A percentile compares a stretch with the other conserved stretches of the same genome.
phyloP scores from a whole-genome alignment of 2,329 filamentous ascomycete genomes.

The Calonectria leucothoes region DNA sequence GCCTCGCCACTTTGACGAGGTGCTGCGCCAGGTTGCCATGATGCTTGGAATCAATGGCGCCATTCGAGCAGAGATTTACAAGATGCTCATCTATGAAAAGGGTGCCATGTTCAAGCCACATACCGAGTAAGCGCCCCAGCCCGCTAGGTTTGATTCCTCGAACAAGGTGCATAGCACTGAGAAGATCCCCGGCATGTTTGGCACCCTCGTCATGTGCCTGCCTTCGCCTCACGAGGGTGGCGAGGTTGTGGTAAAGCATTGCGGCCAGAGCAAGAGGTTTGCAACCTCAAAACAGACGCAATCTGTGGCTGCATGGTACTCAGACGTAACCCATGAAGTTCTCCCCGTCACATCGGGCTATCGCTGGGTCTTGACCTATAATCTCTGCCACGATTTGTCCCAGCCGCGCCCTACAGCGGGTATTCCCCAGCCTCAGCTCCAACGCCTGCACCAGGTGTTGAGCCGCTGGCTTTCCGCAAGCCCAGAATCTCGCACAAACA shows the following conservation, averaged over 20 bases:
- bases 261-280: slow-evolving; percentile 46
- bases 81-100: slow-evolving; percentile 62
- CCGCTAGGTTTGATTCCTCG: background rate
- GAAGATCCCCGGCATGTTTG: slow-evolving; percentile 61
- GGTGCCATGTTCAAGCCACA: slow-evolving; percentile 62
- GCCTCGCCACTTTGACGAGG: slow-evolving; percentile 37
- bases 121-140: slow-evolving; percentile 46
- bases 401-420: slow-evolving; percentile 35
- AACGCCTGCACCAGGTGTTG: slow-evolving; percentile 35
- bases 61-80: slow-evolving; percentile 54
- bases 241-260: slow-evolving; percentile 54
- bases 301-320: slow-evolving; percentile 55
- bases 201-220: slow-evolving; percentile 60
- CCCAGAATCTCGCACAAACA: background rate
- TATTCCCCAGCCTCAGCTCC: slow-evolving; percentile 8
- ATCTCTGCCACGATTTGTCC: slow-evolving; percentile 50
- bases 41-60: slow-evolving; percentile 47
- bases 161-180: slow-evolving; percentile 48
- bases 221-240: slow-evolving; percentile 61
- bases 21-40: slow-evolving; percentile 39
- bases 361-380: slow-evolving; percentile 65
- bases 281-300: slow-evolving; percentile 40
- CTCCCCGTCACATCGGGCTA: slow-evolving; percentile 59
- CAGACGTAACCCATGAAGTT: slow-evolving; percentile 65
- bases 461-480: slow-evolving; percentile 39